Evolutionary conservation across 176 grass and related monocot species (phyloP), one percentile per base, ranked within the genome.

Genomic region (Carex cristatella): DNA sequence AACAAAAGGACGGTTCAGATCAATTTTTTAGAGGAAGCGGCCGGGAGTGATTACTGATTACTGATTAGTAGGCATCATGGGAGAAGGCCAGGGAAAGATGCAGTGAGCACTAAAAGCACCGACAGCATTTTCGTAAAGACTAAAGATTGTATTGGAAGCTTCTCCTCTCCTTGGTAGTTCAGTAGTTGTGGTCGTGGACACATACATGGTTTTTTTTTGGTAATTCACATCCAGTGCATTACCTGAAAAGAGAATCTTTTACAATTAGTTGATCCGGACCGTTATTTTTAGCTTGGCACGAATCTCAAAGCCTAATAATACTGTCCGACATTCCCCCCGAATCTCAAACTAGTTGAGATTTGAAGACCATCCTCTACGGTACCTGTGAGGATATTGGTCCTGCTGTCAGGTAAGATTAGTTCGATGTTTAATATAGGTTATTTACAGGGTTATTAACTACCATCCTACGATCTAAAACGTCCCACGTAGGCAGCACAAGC

Each of bases 101-200:
- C 74, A 78, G 74, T 78, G 74, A 56, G 74, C 74, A 79, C 48
- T 55, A 19, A 31, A 19, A 31, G 74, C 74, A 79, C 74, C 74
- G 74, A 79, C 74, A 79, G 46, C 11, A 27, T 56, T 46, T 23
- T 72, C 13, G 1, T 18, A 4, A 78, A 28, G 46, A 76, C 51
- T 18, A 4, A 78, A 28, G 46, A 76, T 74, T 74, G 70, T 53
- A 31, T 76, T 76, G 27, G 11, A 76, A 40, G 38, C 4, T 40
- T 40, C 38, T 40, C 38, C 38, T 40, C 38, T 35, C 33, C 2
- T 35, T 3, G 4, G 38, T 40, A 40, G 38, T 4, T 4, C 4
- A 4, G 4, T 35, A 2, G 33, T 35, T 3, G 38, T 23, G 23
- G 23, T 23, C 23, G 23, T 23, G 23, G 23, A 23, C 23, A 23